Evolutionary conservation across 805 yeast genomes (phyloP), one percentile per base, ranked within the genome.

Genomic region (Wickerhamomyces hampshirensis): DNA sequence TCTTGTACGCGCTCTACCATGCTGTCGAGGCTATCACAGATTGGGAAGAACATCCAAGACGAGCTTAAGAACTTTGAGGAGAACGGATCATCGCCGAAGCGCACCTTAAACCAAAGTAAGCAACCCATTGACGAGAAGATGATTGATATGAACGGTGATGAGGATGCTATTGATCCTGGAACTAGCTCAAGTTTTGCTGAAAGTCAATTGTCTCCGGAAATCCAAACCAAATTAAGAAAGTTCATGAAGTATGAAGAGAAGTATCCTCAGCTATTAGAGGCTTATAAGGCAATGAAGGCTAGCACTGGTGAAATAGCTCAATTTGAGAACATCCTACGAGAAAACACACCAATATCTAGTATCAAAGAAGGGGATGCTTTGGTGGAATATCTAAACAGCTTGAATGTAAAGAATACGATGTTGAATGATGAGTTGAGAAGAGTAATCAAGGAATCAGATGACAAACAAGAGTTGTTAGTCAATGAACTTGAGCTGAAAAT

Each of bases 181-280:
- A 34, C 26, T 18, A 26, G 36, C 6, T 39, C 37, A 13, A 34
- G 16, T 12, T 35, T 19, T 35, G 37, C 42, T 18, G 45, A 45
- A 39, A 23, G 31, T 27, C 35, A 42, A 4, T 36, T 83, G 23
- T 76, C 86, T 0, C 69, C 72, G 3, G 76, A 72, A 5, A 60
- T 87, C 13, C 71, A 73, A 40, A 60, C 77, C 5, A 83, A 80
- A 50, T 59, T 88, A 58, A 71, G 71, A 38, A 89, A 86, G 62
- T 85, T 84, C 52, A 76, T 71, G 38, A 88, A 87, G 56, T 91
- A 89, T 58, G 98, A 91, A 57, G 83, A 82, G 34, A 88, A 87
- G 57, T 91, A 93, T 55, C 98, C 98, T 0, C 63, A 77, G 29
- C 65, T 91, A 12, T 69, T 88, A 34, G 82, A 82, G 30, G 96